These are phyloP conservation scores for Suillus discolor DNA, from an alignment of 768 basidiomycete species.

Conservation along the genomic window DNA sequence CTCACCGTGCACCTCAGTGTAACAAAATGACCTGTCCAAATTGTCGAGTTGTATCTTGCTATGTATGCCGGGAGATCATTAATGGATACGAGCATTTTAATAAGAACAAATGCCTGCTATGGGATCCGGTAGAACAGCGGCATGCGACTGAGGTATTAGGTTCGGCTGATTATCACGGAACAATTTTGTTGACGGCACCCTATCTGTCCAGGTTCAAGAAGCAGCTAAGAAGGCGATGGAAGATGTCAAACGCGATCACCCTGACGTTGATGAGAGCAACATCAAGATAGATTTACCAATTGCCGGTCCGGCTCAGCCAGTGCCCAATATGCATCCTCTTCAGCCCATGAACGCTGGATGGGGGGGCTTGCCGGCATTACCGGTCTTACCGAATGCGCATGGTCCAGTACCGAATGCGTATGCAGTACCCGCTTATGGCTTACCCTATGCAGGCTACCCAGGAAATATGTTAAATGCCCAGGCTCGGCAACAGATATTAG, in stretches of 20 bases:
- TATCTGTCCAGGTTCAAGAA: conserved; percentile 55
- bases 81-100: conserved; percentile 78
- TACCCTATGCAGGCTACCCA: not conserved
- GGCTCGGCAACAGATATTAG: not conserved
- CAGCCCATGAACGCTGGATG: not conserved
- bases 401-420: not conserved
- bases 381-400: not conserved
- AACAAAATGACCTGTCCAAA: conserved; percentile 89
- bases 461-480: not conserved
- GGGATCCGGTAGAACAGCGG: conserved; percentile 67
- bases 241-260: conserved; percentile 60
- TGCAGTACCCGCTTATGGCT: not conserved
- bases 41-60: conserved; percentile 78
- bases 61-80: conserved; percentile 77
- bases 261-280: conserved; percentile 60
- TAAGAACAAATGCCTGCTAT: conserved; percentile 60
- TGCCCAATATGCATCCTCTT: not conserved
- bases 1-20: conserved; percentile 51
- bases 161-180: not conserved
- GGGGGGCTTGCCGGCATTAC: not conserved
- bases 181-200: conserved; percentile 3
- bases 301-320: conserved; percentile 31
- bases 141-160: conserved; percentile 62
- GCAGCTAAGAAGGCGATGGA: conserved; percentile 69
- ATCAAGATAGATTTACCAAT: conserved; percentile 68